These are phyloP conservation scores for Xylariaceae sp. DNA, from an alignment of 2,329 filamentous ascomycete genomes.

Conservation along the genomic window DNA sequence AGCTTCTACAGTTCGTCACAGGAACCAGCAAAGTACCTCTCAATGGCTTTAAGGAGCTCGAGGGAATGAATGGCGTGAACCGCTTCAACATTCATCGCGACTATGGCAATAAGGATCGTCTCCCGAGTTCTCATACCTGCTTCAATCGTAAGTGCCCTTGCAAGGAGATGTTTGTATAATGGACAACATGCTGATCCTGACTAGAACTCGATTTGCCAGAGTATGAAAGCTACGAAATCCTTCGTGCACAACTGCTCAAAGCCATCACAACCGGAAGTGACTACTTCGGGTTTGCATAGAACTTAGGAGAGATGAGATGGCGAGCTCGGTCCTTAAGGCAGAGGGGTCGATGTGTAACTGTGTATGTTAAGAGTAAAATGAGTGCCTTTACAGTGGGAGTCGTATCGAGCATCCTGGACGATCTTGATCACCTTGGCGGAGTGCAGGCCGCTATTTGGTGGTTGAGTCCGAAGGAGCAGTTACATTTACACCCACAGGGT, in stretches of 20 bases:
- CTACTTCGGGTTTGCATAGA: constrained; percentile 92
- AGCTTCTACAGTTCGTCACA: constrained; percentile 95
- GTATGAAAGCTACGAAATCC: constrained; percentile 91
- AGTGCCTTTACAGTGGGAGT: no score
- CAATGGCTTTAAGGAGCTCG: constrained; percentile 97
- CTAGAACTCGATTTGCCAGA: constrained; percentile 95
- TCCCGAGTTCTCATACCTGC: constrained; percentile 96
- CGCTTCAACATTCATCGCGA: constrained; percentile 99
- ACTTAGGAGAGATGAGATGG: not conserved
- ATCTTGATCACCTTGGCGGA: constrained; percentile 21
- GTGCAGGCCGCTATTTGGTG: constrained; percentile 30
- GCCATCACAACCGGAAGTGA: constrained; percentile 98
- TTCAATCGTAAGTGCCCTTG: constrained; percentile 82
- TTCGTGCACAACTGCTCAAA: constrained; percentile 85
- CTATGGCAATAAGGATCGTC: constrained; percentile 91
- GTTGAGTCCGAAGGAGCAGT: constrained; percentile 9
- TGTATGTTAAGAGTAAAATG: no score
- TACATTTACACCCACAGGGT: not conserved
- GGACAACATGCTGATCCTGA: constrained; percentile 34
- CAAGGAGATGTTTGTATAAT: not conserved
- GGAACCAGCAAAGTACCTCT: constrained; percentile 97
- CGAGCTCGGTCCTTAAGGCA: no score
- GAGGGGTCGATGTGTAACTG: no score
- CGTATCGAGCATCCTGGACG: no score
- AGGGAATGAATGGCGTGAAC: constrained; percentile 98